Conservation (phyloP, 2,329 filamentous ascomycete species). For the Penicillium sumatraense region DNA sequence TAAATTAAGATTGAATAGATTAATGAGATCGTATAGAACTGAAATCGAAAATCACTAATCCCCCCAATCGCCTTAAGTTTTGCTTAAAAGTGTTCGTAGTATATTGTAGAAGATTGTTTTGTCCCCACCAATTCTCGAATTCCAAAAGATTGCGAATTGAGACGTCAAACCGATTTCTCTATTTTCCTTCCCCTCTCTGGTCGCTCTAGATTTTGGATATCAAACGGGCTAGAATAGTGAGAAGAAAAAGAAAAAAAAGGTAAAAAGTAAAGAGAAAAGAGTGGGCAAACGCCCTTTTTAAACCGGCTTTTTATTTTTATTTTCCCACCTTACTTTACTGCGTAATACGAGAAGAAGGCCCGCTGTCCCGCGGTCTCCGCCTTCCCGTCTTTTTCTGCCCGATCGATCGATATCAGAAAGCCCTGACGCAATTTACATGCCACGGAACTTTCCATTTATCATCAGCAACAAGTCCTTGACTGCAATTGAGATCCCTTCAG, state of each 20-base stretch:
- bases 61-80: background rate
- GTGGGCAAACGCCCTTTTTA: constrained; percentile 7
- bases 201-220: too few relatives aligned
- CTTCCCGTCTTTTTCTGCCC: constrained; percentile 15
- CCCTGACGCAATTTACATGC: constrained; percentile 11
- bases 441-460: too few relatives aligned
- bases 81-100: background rate
- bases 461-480: too few relatives aligned
- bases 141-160: too few relatives aligned
- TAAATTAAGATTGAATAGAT: constrained; percentile 8
- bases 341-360: constrained; percentile 15
- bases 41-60: background rate
- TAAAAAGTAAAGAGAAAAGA: background rate
- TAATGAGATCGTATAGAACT: background rate
- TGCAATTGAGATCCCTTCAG: too few relatives aligned
- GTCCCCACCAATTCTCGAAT: background rate
- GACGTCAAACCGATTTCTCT: too few relatives aligned
- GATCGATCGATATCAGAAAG: background rate
- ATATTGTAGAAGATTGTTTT: background rate
- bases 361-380: constrained; percentile 16
- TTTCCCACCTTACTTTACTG: background rate
- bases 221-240: too few relatives aligned
- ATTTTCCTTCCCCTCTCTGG: too few relatives aligned
- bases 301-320: constrained; percentile 17
- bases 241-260: background rate